phyloP scores from a whole-genome alignment of 805 yeast genomes.

The Yarrowia osloensis region DNA sequence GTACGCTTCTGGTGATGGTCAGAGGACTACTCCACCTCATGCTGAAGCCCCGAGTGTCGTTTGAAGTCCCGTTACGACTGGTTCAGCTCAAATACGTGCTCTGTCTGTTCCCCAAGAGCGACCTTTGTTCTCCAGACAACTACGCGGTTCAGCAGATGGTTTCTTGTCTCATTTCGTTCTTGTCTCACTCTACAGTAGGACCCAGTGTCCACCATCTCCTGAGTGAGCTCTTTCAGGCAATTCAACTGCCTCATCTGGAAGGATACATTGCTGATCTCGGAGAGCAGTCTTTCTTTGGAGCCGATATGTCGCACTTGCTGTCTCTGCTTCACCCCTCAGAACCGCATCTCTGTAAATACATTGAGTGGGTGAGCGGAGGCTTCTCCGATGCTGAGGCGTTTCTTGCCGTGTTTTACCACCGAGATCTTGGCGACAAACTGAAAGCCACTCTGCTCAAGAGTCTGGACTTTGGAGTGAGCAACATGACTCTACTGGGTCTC shows the following conservation, averaged over 20 bases:
- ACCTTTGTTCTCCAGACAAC: not conserved
- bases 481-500: not conserved
- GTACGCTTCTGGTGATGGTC: not conserved
- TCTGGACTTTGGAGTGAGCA: not conserved
- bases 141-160: slow-evolving; percentile 7
- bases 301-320: not conserved
- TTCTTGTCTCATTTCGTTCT: not conserved
- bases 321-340: not conserved
- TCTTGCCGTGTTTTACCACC: not conserved
- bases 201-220: not conserved
- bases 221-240: not conserved
- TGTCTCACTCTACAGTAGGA: not conserved
- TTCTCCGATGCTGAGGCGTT: not conserved
- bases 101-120: not conserved
- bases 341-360: not conserved
- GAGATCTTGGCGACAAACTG: not conserved
- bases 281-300: slow-evolving; percentile 1
- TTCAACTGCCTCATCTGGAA: not conserved
- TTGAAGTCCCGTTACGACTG: slow-evolving; percentile 4
- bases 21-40: not conserved
- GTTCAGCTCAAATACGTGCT: slow-evolving; percentile 4
- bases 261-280: not conserved
- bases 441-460: not conserved
- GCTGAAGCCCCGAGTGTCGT: not conserved
- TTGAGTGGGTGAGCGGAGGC: not conserved